Conservation (phyloP, 1,284 basidiomycete species). For the Lentinus polychrous region DNA sequence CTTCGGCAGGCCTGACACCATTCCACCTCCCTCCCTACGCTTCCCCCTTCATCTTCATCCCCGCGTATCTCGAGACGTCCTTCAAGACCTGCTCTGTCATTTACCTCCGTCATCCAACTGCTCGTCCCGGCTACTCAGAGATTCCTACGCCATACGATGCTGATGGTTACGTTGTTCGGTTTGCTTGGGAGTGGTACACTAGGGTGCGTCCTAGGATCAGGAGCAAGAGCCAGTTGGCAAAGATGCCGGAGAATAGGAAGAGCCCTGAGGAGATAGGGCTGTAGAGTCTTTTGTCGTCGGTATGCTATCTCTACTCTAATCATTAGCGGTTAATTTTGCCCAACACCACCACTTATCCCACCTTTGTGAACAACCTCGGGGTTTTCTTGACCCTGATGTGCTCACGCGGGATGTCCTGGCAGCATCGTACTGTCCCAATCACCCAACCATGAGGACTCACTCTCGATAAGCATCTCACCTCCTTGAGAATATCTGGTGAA, state of each 20-base stretch:
- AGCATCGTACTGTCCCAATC: too few species aligned
- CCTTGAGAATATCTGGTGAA: too few species aligned
- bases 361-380: too few species aligned
- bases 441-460: too few species aligned
- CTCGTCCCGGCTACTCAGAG: conserved; percentile 87
- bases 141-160: conserved; percentile 92
- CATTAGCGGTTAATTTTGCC: too few species aligned
- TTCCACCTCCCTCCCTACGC: conserved; percentile 88
- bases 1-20: conserved; percentile 40
- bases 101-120: conserved; percentile 94
- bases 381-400: too few species aligned
- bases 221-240: conserved; percentile 57
- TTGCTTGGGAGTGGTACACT: conserved; percentile 91
- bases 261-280: background rate
- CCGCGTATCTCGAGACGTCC: conserved; percentile 89
- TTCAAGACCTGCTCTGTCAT: conserved; percentile 90
- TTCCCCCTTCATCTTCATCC: conserved; percentile 90
- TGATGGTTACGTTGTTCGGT: conserved; percentile 82
- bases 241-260: conserved; percentile 58
- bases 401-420: too few species aligned
- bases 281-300: background rate
- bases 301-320: too few species aligned
- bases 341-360: too few species aligned
- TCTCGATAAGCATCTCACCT: too few species aligned
- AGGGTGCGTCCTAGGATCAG: conserved; percentile 66